These are phyloP conservation scores for Chalciporus sphaerocephalus DNA, from an alignment of 768 basidiomycete species.

Conservation along the genomic window DNA sequence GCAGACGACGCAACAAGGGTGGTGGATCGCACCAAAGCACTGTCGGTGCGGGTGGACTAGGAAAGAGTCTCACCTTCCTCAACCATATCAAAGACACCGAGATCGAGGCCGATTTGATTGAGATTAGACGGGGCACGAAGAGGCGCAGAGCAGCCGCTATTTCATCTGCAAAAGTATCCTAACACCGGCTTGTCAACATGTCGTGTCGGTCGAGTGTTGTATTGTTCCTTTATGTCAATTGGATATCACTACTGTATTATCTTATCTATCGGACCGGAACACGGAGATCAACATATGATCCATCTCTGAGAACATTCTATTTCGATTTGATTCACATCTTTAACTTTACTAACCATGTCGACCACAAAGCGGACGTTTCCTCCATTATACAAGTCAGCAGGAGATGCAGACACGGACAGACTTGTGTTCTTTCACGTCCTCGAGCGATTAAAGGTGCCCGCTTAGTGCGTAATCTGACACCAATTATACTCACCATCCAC, in stretches of 20 bases:
- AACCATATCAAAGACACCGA: constrained; percentile 61
- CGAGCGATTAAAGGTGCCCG: constrained; percentile 78
- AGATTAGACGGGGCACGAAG: constrained; percentile 76
- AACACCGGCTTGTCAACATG: neutral
- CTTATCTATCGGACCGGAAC: constrained; percentile 28
- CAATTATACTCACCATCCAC: constrained; percentile 1
- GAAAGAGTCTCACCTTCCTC: constrained; percentile 64
- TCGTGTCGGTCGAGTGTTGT: neutral
- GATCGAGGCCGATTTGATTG: constrained; percentile 69
- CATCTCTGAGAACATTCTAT: neutral
- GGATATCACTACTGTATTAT: constrained; percentile 13
- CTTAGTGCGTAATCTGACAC: neutral
- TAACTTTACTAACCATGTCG: constrained; percentile 5
- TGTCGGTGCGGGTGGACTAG: constrained; percentile 58
- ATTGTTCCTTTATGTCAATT: neutral
- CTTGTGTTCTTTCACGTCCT: constrained; percentile 90
- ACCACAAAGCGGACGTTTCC: constrained; percentile 46
- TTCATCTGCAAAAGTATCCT: constrained; percentile 30
- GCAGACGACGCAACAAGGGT: constrained; percentile 46
- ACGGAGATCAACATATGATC: constrained; percentile 14
- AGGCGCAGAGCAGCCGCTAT: constrained; percentile 34
- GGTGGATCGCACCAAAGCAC: constrained; percentile 52
- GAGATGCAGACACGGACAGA: constrained; percentile 57
- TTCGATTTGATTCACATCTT: neutral
- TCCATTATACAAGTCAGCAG: constrained; percentile 52